Percentiles rank a stretch among this genome's conserved stretches.
These are phyloP conservation scores for Aegilops longissima DNA, from an alignment of 176 grass and related monocot genomes.

Conservation along the genomic window DNA sequence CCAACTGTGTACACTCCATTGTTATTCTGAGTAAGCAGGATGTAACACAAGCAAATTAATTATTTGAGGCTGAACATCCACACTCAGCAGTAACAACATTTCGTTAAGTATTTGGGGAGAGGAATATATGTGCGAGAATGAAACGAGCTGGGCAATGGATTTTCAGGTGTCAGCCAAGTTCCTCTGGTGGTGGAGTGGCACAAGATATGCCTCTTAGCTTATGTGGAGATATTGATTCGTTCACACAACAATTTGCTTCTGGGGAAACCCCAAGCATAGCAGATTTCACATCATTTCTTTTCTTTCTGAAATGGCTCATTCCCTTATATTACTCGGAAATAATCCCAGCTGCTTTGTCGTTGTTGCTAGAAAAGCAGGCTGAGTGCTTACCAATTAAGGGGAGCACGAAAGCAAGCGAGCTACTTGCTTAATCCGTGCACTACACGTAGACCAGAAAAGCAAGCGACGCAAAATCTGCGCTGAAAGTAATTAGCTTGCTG, in stretches of 20 bases:
- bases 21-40: slow-evolving; percentile 47
- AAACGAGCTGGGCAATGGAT: background rate
- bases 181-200: background rate
- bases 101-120: background rate
- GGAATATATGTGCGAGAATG: background rate
- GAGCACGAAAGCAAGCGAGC: background rate
- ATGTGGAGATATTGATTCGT: too few relatives aligned
- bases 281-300: background rate
- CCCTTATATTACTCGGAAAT: background rate
- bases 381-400: background rate
- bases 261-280: background rate
- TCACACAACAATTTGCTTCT: too few relatives aligned
- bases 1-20: slow-evolving; percentile 74
- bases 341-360: background rate
- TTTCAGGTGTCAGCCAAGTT: background rate
- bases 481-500: background rate
- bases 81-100: background rate
- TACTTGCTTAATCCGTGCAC: background rate
- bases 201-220: too few relatives aligned
- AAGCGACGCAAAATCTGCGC: background rate
- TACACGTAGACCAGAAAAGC: background rate
- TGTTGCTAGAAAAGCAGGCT: background rate
- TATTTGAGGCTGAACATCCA: background rate
- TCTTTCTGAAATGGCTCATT: background rate
- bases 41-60: background rate